Conservation (phyloP, 2,329 filamentous ascomycete species). For the Colletotrichum melonis region DNA sequence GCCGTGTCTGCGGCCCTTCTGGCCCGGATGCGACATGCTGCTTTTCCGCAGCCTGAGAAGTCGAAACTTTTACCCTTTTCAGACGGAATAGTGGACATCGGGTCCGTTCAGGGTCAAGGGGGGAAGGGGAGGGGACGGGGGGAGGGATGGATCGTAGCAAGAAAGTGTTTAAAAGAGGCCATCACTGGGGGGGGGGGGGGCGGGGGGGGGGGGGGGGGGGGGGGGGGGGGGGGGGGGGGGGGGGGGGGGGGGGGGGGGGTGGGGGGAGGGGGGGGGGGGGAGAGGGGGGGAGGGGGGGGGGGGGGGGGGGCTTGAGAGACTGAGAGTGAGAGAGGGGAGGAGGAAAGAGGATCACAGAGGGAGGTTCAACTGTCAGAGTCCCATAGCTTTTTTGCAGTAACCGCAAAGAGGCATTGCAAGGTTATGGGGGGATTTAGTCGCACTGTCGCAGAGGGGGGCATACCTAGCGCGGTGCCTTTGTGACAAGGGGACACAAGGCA, state of each 20-base stretch:
- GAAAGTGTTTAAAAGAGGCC: not conserved
- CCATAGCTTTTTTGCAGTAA: not conserved
- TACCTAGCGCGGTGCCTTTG: not conserved
- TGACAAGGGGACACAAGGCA: not conserved
- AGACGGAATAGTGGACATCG: not conserved
- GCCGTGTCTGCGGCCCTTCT: slow-evolving; percentile 34
- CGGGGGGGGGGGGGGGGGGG: not conserved
- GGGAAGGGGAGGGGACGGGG: not conserved
- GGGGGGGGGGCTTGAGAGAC: not conserved
- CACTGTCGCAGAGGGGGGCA: not conserved
- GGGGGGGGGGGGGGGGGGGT: no score
- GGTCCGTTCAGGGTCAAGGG: not conserved
- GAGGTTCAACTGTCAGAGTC: not conserved
- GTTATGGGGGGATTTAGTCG: not conserved
- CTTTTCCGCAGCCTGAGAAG: slow-evolving; percentile 3
- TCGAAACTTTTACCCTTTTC: not conserved
- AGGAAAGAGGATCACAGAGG: not conserved
- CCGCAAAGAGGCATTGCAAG: not conserved
- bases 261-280: not conserved
- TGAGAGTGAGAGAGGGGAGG: not conserved
- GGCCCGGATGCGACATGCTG: slow-evolving; percentile 25
- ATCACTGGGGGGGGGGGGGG: not conserved
- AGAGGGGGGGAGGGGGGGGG: no score
- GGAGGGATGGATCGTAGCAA: not conserved
- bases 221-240: no score